A percentile compares a stretch with the other conserved stretches of the same genome.
These are phyloP conservation scores for Aspergillus intermedius DNA, from an alignment of 2,329 filamentous ascomycete genomes.

Conservation along the genomic window DNA sequence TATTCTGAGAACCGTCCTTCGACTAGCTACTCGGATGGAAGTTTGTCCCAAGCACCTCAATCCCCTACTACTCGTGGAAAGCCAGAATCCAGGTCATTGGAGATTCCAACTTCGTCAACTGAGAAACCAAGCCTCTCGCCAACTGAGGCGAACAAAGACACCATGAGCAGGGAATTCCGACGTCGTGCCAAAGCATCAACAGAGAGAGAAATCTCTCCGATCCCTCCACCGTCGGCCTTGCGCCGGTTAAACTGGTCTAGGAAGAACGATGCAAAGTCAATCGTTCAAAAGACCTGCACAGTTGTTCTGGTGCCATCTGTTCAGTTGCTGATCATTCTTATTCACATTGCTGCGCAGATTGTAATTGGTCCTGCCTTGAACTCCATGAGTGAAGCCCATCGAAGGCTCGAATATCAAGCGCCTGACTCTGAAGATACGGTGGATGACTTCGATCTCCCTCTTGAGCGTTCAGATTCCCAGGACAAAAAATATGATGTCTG, in stretches of 20 bases:
- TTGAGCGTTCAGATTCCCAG: conserved; percentile 23
- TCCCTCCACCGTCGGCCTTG: conserved; percentile 62
- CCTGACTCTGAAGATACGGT: conserved; percentile 19
- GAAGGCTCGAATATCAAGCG: conserved; percentile 11
- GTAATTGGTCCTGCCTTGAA: conserved; percentile 35
- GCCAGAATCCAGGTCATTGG: not conserved
- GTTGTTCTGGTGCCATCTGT: conserved; percentile 74
- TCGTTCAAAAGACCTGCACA: conserved; percentile 71
- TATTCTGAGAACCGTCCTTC: not conserved
- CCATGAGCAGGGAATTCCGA: conserved; percentile 35
- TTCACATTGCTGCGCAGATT: conserved; percentile 73
- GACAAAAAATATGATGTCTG: conserved; percentile 20
- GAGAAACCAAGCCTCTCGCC: conserved; percentile 25
- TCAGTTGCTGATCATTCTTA: conserved; percentile 69
- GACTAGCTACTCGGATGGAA: not conserved
- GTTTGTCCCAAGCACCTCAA: not conserved
- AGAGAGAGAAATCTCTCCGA: conserved; percentile 56
- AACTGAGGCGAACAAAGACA: conserved; percentile 27
- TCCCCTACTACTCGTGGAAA: not conserved
- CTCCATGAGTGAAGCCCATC: conserved; percentile 11
- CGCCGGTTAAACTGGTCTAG: conserved; percentile 45
- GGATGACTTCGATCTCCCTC: conserved; percentile 35
- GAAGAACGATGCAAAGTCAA: conserved; percentile 52
- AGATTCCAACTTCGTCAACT: not conserved
- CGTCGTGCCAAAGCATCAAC: conserved; percentile 52